Evolutionary conservation across 2,329 filamentous ascomycete species (phyloP).

Genomic region (Ceratocystiopsis brevicomis): DNA sequence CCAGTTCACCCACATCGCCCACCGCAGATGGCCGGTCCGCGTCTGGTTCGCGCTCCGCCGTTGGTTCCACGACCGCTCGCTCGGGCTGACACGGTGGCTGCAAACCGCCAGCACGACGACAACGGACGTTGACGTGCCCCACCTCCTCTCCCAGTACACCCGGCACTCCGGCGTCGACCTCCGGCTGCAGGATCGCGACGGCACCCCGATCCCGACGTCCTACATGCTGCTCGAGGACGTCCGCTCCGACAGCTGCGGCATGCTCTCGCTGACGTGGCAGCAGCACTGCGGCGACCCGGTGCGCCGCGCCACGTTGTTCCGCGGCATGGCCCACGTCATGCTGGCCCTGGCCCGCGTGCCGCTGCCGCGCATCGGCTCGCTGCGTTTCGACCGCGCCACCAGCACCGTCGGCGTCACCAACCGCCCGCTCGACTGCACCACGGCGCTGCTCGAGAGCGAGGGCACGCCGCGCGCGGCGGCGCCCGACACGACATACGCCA

Average conservation of each 20-base stretch:
- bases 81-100: too few relatives aligned
- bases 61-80: not conserved
- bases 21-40: conserved; percentile 1
- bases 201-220: conserved; percentile 2
- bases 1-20: conserved; percentile 3
- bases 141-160: not conserved
- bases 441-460: conserved; percentile 15
- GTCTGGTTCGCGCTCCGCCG: not conserved
- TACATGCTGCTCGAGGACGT: conserved; percentile 14
- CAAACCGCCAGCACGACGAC: too few relatives aligned
- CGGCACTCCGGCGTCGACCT: conserved; percentile 6
- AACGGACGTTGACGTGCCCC: too few relatives aligned
- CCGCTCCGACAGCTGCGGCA: conserved; percentile 10
- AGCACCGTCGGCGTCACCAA: conserved; percentile 5
- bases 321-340: conserved; percentile 14
- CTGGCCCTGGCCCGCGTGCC: conserved; percentile 14
- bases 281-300: conserved; percentile 7
- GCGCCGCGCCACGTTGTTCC: conserved; percentile 14
- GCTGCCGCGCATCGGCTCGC: conserved; percentile 13
- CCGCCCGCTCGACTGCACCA: conserved; percentile 7
- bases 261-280: conserved; percentile 14
- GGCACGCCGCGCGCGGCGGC: conserved; percentile 13
- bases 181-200: not conserved
- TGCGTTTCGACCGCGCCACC: conserved; percentile 12
- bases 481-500: conserved; percentile 14